Evolutionary conservation across 805 yeast species (phyloP).

Genomic region (Spathaspora hagerdaliae): DNA sequence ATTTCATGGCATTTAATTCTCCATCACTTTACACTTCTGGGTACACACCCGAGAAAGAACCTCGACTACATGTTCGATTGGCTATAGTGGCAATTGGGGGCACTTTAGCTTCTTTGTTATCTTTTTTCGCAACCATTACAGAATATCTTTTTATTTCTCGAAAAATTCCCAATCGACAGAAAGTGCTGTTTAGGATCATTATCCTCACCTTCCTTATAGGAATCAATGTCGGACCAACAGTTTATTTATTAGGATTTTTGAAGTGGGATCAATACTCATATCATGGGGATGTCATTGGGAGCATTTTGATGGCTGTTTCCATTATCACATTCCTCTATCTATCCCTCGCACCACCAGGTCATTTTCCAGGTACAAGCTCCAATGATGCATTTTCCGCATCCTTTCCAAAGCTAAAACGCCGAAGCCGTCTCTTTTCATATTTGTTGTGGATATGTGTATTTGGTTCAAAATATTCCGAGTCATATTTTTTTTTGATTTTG

Average conservation of each 20-base stretch:
- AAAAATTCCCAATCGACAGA: constrained; percentile 17
- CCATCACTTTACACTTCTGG: constrained; percentile 45
- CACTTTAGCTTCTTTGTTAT: constrained; percentile 30
- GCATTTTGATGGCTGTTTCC: constrained; percentile 25
- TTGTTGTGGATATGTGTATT: constrained; percentile 29
- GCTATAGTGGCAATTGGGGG: constrained; percentile 47
- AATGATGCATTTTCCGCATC: constrained; percentile 4
- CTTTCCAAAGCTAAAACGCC: constrained; percentile 20
- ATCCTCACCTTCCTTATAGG: constrained; percentile 9
- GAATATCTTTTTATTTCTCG: constrained; percentile 26
- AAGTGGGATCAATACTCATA: constrained; percentile 21
- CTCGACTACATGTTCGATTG: constrained; percentile 33
- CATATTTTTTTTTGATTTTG: constrained; percentile 32
- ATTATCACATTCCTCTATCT: constrained; percentile 25
- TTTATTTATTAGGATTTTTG: constrained; percentile 23
- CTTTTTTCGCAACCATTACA: constrained; percentile 20
- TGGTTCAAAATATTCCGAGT: constrained; percentile 30
- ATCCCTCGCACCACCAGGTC: constrained; percentile 22
- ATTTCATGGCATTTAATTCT: constrained; percentile 46
- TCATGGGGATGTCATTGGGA: constrained; percentile 19
- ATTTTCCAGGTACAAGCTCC: constrained; percentile 6
- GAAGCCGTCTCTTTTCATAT: constrained; percentile 21
- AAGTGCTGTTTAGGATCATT: background rate
- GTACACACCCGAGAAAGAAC: constrained; percentile 41
- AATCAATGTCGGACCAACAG: constrained; percentile 24